A percentile compares a stretch with the other conserved stretches of the same genome.
phyloP scores from a whole-genome alignment of 2,329 filamentous ascomycete species.

The Scolecobasidium constrictum region DNA sequence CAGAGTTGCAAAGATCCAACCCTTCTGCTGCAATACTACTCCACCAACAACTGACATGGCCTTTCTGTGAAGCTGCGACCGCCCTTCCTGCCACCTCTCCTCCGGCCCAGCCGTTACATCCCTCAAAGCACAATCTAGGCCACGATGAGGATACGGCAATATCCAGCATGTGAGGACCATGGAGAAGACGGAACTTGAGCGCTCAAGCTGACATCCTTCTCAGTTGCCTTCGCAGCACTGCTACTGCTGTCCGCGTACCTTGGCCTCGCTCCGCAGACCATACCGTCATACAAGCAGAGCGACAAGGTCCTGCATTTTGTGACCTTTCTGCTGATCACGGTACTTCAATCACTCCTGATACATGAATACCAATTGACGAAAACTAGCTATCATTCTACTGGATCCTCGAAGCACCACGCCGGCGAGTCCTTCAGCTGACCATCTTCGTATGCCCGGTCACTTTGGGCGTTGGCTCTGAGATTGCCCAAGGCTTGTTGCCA shows the following conservation, averaged over 20 bases:
- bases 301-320: constrained; percentile 83
- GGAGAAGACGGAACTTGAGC: too few species aligned
- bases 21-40: too few species aligned
- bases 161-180: constrained; percentile 8
- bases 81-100: too few species aligned
- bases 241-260: constrained; percentile 40
- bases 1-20: too few species aligned
- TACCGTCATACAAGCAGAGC: constrained; percentile 53
- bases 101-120: too few species aligned
- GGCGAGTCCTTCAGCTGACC: constrained; percentile 75
- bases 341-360: too few species aligned
- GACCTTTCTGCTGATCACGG: constrained; percentile 82
- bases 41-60: too few species aligned
- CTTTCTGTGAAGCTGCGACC: too few species aligned
- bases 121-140: background rate
- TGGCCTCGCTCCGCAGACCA: constrained; percentile 55
- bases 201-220: background rate
- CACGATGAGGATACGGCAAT: constrained; percentile 61
- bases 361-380: constrained; percentile 2
- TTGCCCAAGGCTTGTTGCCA: constrained; percentile 62
- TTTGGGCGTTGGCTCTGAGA: constrained; percentile 64
- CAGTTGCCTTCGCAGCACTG: constrained; percentile 39
- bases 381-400: constrained; percentile 70
- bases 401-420: constrained; percentile 83
- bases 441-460: constrained; percentile 65